phyloP scores from a whole-genome alignment of 768 basidiomycete species.

The Porphyrellus cyaneotinctus region DNA sequence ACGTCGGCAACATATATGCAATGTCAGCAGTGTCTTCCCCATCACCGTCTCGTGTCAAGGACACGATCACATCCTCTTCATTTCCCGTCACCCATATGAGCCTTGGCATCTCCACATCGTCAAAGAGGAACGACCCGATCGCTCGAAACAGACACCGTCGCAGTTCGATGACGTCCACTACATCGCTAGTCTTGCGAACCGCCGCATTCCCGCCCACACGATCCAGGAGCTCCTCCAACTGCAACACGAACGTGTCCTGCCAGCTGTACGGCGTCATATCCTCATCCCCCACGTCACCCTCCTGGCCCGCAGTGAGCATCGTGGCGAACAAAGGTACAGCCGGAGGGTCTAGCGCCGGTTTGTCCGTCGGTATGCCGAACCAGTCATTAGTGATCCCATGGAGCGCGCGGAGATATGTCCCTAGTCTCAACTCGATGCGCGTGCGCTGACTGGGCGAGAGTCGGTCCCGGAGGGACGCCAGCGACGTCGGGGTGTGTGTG shows the following conservation, averaged over 20 bases:
- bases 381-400: constrained; percentile 75
- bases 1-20: constrained; percentile 39
- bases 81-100: constrained; percentile 61
- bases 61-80: constrained; percentile 55
- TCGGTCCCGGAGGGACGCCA: constrained; percentile 36
- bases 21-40: constrained; percentile 23
- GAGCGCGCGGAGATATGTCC: constrained; percentile 56
- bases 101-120: constrained; percentile 69
- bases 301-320: constrained; percentile 2
- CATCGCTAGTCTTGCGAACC: constrained; percentile 14
- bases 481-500: constrained; percentile 30
- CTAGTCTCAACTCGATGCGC: constrained; percentile 57
- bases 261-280: constrained; percentile 50
- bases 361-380: constrained; percentile 54
- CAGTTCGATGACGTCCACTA: constrained; percentile 38
- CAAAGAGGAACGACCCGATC: constrained; percentile 71
- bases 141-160: constrained; percentile 58
- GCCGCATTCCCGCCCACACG: constrained; percentile 32
- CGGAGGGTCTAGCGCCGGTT: constrained; percentile 31
- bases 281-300: constrained; percentile 13
- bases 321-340: constrained; percentile 13
- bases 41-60: constrained; percentile 25
- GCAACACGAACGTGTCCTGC: constrained; percentile 67
- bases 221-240: constrained; percentile 56
- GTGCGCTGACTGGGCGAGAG: constrained; percentile 37